phyloP scores from a whole-genome alignment of 2,329 filamentous ascomycete species.

The Eutypa lata region DNA sequence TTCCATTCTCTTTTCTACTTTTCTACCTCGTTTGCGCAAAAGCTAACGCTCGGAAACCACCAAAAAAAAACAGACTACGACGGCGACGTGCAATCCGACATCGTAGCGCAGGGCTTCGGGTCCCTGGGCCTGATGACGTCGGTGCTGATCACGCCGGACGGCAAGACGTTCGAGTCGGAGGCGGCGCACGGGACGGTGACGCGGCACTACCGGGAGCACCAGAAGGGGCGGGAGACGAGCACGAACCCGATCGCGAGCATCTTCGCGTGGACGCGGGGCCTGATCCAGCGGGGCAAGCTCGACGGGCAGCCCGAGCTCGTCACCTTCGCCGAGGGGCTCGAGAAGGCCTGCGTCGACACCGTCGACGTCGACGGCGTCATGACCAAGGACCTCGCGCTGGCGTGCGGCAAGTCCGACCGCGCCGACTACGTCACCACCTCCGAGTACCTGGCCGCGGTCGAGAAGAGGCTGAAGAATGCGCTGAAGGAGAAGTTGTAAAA shows the following conservation, averaged over 20 bases:
- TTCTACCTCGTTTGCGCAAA: background rate
- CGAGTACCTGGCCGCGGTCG: slow-evolving; percentile 90
- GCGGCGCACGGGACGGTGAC: slow-evolving; percentile 98
- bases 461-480: slow-evolving; percentile 79
- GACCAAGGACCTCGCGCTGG: slow-evolving; percentile 98
- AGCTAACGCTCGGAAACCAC: slow-evolving; percentile 14
- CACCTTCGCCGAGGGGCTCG: slow-evolving; percentile 84
- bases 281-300: slow-evolving; percentile 88
- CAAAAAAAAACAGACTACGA: slow-evolving; percentile 74
- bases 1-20: background rate
- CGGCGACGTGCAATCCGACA: slow-evolving; percentile 97
- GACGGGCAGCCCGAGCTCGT: slow-evolving; percentile 91
- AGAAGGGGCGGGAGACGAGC: slow-evolving; percentile 94
- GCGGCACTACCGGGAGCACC: slow-evolving; percentile 97
- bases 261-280: slow-evolving; percentile 96
- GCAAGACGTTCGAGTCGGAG: slow-evolving; percentile 96
- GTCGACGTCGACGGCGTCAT: slow-evolving; percentile 94
- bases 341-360: slow-evolving; percentile 90
- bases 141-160: slow-evolving; percentile 92
- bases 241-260: slow-evolving; percentile 99
- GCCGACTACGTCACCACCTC: slow-evolving; percentile 86
- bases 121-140: slow-evolving; percentile 98
- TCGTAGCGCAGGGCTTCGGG: slow-evolving; percentile 96
- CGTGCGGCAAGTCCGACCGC: slow-evolving; percentile 82
- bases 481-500: slow-evolving; percentile 72